These are phyloP conservation scores for Hygrophorus pudorinus DNA, from an alignment of 768 basidiomycete genomes.

Conservation along the genomic window DNA sequence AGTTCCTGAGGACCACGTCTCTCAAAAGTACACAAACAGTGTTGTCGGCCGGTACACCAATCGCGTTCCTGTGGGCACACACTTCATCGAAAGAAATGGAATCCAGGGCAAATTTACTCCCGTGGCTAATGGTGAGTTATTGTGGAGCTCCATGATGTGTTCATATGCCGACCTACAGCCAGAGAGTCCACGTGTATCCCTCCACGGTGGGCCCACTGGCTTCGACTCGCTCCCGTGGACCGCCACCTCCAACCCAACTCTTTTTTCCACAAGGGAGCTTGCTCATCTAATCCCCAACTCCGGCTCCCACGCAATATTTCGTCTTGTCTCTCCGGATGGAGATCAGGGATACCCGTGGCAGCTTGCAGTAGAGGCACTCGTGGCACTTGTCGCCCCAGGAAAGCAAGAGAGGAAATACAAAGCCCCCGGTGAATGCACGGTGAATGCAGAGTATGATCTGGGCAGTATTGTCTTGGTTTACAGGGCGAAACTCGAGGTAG, in stretches of 20 bases:
- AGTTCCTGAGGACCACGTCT: conserved; percentile 43
- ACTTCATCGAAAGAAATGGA: conserved; percentile 43
- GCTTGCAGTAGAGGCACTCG: conserved; percentile 47
- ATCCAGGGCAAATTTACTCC: conserved; percentile 37
- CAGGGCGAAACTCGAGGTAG: conserved; percentile 50
- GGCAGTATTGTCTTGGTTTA: conserved; percentile 63
- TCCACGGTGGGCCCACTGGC: conserved; percentile 63
- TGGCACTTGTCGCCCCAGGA: conserved; percentile 35
- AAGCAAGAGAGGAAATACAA: conserved; percentile 20
- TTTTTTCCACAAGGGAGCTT: conserved; percentile 51
- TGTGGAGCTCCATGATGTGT: background rate
- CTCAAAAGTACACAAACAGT: conserved; percentile 62
- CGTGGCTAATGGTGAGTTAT: conserved; percentile 28
- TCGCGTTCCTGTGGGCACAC: conserved; percentile 53
- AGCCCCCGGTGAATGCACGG: conserved; percentile 10
- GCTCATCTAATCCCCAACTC: conserved; percentile 25
- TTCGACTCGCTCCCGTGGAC: conserved; percentile 53
- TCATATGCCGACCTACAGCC: background rate
- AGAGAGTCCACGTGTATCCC: conserved; percentile 48
- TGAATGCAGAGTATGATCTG: conserved; percentile 33
- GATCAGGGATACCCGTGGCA: conserved; percentile 66
- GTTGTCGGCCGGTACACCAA: conserved; percentile 68
- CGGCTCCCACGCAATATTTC: conserved; percentile 40
- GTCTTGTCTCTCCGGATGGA: conserved; percentile 47
- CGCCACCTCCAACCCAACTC: conserved; percentile 26